phyloP scores from a whole-genome alignment of 805 yeast species.

The Spathaspora passalidarum region DNA sequence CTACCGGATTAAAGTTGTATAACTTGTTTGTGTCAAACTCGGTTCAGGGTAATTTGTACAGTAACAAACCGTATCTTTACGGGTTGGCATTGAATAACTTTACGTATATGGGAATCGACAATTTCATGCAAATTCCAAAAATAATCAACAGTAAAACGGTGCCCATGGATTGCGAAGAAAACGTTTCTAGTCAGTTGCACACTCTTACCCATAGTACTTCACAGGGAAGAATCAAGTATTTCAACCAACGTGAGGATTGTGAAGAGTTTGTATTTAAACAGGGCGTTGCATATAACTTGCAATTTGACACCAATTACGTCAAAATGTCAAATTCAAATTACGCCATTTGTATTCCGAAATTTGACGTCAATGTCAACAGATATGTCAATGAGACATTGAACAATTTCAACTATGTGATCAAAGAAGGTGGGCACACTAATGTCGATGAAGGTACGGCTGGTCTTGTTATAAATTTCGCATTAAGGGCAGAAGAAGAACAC shows the following conservation, averaged over 20 bases:
- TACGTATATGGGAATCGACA: constrained; percentile 40
- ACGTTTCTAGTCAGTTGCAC: constrained; percentile 13
- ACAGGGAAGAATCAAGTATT: constrained; percentile 42
- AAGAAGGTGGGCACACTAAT: constrained; percentile 32
- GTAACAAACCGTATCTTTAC: constrained; percentile 60
- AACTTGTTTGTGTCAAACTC: constrained; percentile 61
- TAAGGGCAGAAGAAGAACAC: constrained; percentile 27
- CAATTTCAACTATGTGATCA: constrained; percentile 46
- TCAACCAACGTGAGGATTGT: constrained; percentile 37
- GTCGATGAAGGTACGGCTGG: constrained; percentile 31
- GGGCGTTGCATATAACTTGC: constrained; percentile 41
- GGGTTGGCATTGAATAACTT: constrained; percentile 61
- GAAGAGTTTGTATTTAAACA: constrained; percentile 38
- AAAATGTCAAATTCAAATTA: constrained; percentile 50
- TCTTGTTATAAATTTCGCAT: constrained; percentile 34
- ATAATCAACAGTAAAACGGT: constrained; percentile 1
- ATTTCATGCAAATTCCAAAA: constrained; percentile 4
- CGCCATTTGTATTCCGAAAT: constrained; percentile 51
- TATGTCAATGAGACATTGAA: constrained; percentile 44
- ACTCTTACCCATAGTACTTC: constrained; percentile 28
- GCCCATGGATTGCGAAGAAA: constrained; percentile 19
- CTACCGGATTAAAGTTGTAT: constrained; percentile 54
- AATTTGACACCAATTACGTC: constrained; percentile 54
- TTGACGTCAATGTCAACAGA: constrained; percentile 39
- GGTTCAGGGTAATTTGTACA: constrained; percentile 58